phyloP scores from a whole-genome alignment of 2,329 filamentous ascomycete species.

The Colletotrichum sp. region DNA sequence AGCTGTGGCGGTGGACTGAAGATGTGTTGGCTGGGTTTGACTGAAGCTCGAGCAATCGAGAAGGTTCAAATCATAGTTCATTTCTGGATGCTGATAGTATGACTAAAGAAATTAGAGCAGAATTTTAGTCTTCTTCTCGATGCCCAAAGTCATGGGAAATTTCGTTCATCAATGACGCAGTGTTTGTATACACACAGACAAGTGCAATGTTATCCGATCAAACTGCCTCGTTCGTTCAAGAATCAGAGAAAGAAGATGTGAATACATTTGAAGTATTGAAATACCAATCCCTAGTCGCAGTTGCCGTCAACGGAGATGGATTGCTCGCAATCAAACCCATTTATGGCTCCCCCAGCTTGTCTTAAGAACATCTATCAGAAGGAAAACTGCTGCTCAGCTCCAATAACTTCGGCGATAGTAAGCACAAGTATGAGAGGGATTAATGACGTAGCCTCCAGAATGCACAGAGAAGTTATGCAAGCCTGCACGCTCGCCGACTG shows the following conservation, averaged over 20 bases:
- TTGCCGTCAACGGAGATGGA: neutral
- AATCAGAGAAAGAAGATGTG: neutral
- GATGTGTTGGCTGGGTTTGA: constrained; percentile 11
- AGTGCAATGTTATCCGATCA: neutral
- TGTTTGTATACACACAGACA: neutral
- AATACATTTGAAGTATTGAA: neutral
- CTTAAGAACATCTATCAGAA: neutral
- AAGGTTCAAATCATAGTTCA: neutral
- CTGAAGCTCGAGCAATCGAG: neutral
- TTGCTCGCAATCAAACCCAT: neutral
- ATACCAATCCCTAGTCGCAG: neutral
- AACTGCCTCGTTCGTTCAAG: rapidly evolving
- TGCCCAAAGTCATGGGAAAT: neutral
- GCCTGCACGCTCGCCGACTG: neutral
- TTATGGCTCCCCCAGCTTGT: neutral
- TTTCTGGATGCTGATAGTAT: neutral
- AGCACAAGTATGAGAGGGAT: neutral
- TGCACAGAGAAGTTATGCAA: neutral
- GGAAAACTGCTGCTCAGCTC: too few relatives aligned
- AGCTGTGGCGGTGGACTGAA: constrained; percentile 45
- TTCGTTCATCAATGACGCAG: neutral
- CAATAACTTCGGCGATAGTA: neutral
- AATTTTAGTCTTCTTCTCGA: neutral
- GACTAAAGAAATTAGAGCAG: neutral
- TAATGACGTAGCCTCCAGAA: neutral